Base-by-base conservation (phyloP, 1,284 basidiomycete genomes). In the Rhodofomes roseus region DNA sequence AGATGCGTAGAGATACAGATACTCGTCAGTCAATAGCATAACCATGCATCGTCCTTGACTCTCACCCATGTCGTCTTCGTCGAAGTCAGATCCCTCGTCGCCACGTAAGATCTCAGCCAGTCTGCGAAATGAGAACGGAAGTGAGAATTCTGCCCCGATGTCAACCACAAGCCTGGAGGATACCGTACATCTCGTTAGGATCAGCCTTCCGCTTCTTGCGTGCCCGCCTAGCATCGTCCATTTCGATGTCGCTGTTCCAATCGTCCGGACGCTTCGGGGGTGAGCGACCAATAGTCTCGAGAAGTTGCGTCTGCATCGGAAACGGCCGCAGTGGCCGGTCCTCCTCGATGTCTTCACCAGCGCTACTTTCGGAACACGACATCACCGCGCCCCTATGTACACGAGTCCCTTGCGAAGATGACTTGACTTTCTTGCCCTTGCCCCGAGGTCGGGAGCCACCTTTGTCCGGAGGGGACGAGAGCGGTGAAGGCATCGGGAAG, bases 251-350 rank as follows among this genome's bases (percentile, higher is more conserved):
- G 37, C 66, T 73, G 41, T 64, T 71, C 20, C 76, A 73, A 1
- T 34, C 50, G 0, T 77, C 76, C 0, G 68, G 48, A 36, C 77
- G 74, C 64, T 82, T 83, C 18, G 63, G 66, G 27, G 71, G 62
- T 4, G 55, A 67, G 4, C 57, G 66, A 1, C 67, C 64, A 40
- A 78, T 76, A 44, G 73, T 76, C 9, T 70, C 68, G 4, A 83
- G 69, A 41, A 79, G 58, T 48, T 79, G 76, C 1, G 76, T 75
- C 56, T 73, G 77, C 81, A 85, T 79, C 2, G 83, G 83, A 60
- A 85, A 85, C 0, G 82, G 79, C 57, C 76, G 69, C 1, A 64
- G 39, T 20, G 46, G 36, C 22, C 12, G 29, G 20, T 43, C 50
- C 4, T 41, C 34, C 4, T 43, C 48, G 18, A 25, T 39, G 1